Percentiles rank a stretch among this genome's conserved stretches.
Evolutionary conservation across 164 flowering plant genomes (phyloP).

Genomic region (Pachysandra terminalis): DNA sequence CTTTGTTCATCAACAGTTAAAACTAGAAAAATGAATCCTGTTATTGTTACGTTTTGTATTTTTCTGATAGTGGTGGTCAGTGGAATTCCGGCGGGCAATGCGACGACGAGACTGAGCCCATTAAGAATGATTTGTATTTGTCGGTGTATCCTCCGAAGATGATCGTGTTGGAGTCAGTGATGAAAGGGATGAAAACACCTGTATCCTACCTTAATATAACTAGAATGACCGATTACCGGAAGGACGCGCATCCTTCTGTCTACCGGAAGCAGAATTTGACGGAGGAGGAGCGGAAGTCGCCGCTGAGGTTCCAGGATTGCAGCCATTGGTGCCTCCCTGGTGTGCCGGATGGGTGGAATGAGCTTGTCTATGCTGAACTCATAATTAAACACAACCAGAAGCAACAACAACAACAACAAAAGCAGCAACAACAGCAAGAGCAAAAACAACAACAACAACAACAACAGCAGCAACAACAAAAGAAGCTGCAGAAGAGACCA

Average conservation of each 20-base stretch:
- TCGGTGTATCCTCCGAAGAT: conserved; percentile 66
- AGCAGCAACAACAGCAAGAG: conserved; percentile 2
- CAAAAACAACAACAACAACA: no score
- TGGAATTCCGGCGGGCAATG: conserved; percentile 97
- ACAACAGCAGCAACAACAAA: background rate
- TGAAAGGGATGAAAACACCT: conserved; percentile 68
- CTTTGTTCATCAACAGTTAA: background rate
- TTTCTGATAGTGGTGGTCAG: conserved; percentile 69
- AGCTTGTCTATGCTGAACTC: conserved; percentile 76
- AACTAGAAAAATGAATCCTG: background rate
- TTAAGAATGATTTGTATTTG: conserved; percentile 60
- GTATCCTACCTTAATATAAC: conserved; percentile 76
- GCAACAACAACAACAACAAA: conserved; percentile 4
- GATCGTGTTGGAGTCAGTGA: conserved; percentile 59
- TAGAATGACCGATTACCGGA: conserved; percentile 78
- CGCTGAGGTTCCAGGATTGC: conserved; percentile 75
- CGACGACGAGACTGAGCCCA: conserved; percentile 75
- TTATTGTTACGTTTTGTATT: conserved; percentile 2
- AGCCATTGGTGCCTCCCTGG: conserved; percentile 99
- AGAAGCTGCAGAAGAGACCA: conserved; percentile 20
- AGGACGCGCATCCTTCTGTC: conserved; percentile 92
- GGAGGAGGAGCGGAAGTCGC: conserved; percentile 48
- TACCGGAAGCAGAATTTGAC: conserved; percentile 58
- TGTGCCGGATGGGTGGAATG: conserved; percentile 96
- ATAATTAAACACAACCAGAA: conserved; percentile 37